Conservation (phyloP, 768 basidiomycete species). For the Tulasnella sp. region DNA sequence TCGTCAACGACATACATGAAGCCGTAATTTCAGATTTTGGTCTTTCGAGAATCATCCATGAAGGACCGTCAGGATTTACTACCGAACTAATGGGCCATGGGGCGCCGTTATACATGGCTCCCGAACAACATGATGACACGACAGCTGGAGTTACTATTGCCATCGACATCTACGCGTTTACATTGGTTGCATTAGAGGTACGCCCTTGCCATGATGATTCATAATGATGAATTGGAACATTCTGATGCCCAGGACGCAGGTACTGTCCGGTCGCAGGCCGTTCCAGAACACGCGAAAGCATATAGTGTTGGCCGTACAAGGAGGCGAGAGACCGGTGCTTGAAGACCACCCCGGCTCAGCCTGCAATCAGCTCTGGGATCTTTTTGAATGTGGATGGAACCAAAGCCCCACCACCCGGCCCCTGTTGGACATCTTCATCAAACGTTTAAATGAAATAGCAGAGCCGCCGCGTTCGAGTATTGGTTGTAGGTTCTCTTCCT, state of each 20-base stretch:
- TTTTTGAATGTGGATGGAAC: not conserved
- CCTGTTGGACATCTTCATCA: too few species aligned
- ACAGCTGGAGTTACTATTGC: not conserved
- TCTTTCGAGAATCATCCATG: not conserved
- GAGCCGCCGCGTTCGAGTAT: too few species aligned
- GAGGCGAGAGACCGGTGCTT: not conserved
- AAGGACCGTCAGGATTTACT: not conserved
- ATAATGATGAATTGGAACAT: too few species aligned
- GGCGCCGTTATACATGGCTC: constrained; percentile 10
- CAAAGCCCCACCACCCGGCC: too few species aligned
- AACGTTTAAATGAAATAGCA: too few species aligned
- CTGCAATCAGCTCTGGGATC: not conserved
- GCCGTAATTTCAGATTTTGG: constrained; percentile 9
- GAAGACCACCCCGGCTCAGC: not conserved
- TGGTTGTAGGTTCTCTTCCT: too few species aligned
- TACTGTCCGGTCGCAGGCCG: not conserved
- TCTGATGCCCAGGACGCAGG: not conserved
- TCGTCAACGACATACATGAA: not conserved
- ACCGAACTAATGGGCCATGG: not conserved
- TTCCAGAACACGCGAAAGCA: not conserved
- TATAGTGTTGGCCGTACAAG: not conserved
- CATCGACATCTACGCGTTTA: constrained; percentile 4
- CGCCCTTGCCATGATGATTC: not conserved
- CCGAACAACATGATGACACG: constrained; percentile 1
- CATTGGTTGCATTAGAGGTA: constrained; percentile 2